Conservation (phyloP, 1,284 basidiomycete genomes). For the Coniferiporia sulphurascens region DNA sequence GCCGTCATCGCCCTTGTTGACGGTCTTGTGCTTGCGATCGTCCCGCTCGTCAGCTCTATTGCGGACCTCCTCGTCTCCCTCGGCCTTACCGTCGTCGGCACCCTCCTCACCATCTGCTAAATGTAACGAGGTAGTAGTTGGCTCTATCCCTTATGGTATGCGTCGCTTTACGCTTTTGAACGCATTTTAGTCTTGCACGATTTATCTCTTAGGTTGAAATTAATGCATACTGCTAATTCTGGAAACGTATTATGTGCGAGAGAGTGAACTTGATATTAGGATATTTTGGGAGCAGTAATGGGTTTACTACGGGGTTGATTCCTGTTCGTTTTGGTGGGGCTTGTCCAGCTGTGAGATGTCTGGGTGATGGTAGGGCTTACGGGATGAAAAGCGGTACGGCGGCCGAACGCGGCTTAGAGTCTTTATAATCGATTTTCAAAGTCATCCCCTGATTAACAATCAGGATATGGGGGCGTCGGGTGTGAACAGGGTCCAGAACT, state of each 20-base stretch:
- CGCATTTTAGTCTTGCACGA: not conserved
- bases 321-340: no score
- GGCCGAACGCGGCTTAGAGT: no score
- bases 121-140: not conserved
- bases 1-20: conserved; percentile 6
- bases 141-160: not conserved
- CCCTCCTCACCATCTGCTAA: conserved; percentile 10
- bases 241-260: not conserved
- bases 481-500: no score
- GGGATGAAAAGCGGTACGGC: no score
- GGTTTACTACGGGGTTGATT: no score
- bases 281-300: not conserved
- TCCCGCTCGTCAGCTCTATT: not conserved
- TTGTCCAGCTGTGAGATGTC: no score
- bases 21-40: conserved; percentile 4
- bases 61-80: conserved; percentile 2
- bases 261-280: not conserved
- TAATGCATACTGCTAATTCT: not conserved
- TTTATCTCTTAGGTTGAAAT: not conserved
- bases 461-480: no score
- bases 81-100: not conserved
- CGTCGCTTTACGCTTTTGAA: not conserved
- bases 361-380: no score
- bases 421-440: no score
- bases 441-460: no score